Evolutionary conservation across 2,329 filamentous ascomycete species (phyloP).

Genomic region (Triangularia verruculosa): DNA sequence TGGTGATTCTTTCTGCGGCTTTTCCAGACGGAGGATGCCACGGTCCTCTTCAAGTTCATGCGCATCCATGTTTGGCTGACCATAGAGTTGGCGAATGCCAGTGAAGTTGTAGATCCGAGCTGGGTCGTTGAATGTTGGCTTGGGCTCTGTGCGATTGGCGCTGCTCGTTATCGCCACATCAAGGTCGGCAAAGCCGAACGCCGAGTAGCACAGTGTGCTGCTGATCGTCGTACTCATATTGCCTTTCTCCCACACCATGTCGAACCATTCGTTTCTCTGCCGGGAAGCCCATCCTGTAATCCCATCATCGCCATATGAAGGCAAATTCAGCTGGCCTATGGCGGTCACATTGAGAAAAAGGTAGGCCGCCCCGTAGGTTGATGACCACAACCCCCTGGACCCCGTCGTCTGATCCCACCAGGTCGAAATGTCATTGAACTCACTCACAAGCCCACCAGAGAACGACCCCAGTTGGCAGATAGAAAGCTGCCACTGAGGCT

Average conservation of each 20-base stretch:
- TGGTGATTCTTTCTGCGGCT: not conserved
- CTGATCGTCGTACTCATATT: not conserved
- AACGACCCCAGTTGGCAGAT: too few relatives aligned
- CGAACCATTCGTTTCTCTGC: slow-evolving; percentile 3
- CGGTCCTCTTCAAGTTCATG: not conserved
- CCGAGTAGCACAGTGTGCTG: slow-evolving; percentile 4
- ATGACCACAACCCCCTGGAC: too few relatives aligned
- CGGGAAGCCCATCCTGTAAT: too few relatives aligned
- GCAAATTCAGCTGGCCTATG: too few relatives aligned
- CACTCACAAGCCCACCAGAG: too few relatives aligned
- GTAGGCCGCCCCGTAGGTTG: too few relatives aligned
- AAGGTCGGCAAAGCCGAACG: slow-evolving; percentile 1
- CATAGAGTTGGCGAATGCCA: not conserved
- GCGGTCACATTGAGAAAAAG: too few relatives aligned
- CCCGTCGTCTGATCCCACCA: too few relatives aligned
- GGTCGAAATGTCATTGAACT: too few relatives aligned
- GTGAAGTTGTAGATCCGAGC: not conserved
- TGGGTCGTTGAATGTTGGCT: not conserved
- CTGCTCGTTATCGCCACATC: slow-evolving; percentile 2
- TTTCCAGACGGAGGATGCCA: not conserved
- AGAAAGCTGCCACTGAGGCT: too few relatives aligned
- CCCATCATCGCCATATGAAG: too few relatives aligned
- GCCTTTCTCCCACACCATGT: not conserved
- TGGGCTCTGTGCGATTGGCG: not conserved
- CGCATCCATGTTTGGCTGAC: not conserved